Evolutionary conservation across 768 basidiomycete genomes (phyloP).

Genomic region (Coprinellus micaceus): DNA sequence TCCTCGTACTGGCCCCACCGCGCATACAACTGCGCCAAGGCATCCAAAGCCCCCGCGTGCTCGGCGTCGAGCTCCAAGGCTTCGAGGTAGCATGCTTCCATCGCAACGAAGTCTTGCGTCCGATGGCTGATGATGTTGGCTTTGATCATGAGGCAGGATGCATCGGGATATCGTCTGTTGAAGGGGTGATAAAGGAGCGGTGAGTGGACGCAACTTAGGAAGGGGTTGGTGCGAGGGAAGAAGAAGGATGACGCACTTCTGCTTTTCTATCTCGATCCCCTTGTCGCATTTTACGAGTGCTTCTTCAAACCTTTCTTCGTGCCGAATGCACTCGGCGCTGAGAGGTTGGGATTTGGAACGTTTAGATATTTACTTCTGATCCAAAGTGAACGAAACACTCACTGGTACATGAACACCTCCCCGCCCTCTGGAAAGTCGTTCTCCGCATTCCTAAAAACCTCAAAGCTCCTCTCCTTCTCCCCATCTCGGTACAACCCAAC

Average conservation of each 20-base stretch:
- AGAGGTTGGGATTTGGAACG: background rate
- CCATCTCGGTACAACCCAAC: constrained; percentile 94
- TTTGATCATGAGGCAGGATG: constrained; percentile 93
- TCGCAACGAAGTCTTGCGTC: constrained; percentile 82
- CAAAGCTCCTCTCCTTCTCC: constrained; percentile 77
- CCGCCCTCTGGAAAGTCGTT: constrained; percentile 80
- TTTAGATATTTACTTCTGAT: background rate
- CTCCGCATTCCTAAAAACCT: constrained; percentile 82
- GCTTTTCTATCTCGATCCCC: constrained; percentile 83
- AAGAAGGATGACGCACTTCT: constrained; percentile 48
- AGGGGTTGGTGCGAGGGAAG: no score
- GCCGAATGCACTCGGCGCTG: constrained; percentile 91
- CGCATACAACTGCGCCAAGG: constrained; percentile 86
- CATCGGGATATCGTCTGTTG: constrained; percentile 59
- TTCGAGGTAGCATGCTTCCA: constrained; percentile 82
- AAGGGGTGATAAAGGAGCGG: background rate
- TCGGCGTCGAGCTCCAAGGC: constrained; percentile 86
- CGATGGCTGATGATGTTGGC: constrained; percentile 95
- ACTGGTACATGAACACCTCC: constrained; percentile 96
- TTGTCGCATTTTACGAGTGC: constrained; percentile 90
- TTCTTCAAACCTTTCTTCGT: constrained; percentile 84
- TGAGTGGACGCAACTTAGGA: background rate
- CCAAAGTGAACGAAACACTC: constrained; percentile 23
- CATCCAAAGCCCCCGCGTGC: constrained; percentile 95
- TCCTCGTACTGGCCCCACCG: constrained; percentile 87